phyloP scores from a whole-genome alignment of 2,329 filamentous ascomycete genomes.

The Neofusicoccum parvum region DNA sequence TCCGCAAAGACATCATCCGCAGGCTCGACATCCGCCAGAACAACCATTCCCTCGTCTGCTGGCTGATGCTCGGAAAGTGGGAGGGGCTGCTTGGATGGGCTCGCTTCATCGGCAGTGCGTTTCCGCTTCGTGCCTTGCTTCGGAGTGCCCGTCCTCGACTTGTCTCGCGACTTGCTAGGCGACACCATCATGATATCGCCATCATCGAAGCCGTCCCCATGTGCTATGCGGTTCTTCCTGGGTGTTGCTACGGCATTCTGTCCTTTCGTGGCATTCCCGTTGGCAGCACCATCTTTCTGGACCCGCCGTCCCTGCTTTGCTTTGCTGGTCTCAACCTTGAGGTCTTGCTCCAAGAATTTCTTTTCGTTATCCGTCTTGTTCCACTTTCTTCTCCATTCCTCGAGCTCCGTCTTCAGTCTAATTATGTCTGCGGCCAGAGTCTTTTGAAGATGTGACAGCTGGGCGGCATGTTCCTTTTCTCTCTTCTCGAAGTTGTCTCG shows the following conservation, averaged over 20 bases:
- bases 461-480: constrained; percentile 63
- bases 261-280: constrained; percentile 8
- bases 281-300: constrained; percentile 27
- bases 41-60: background rate
- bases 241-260: constrained; percentile 54
- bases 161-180: constrained; percentile 53
- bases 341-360: constrained; percentile 72
- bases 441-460: constrained; percentile 64
- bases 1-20: constrained; percentile 34
- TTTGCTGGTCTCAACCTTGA: constrained; percentile 61
- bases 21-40: background rate
- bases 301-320: constrained; percentile 43
- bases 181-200: constrained; percentile 60
- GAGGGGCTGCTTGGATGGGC: constrained; percentile 62
- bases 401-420: constrained; percentile 65
- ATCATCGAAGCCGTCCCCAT: constrained; percentile 77
- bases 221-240: constrained; percentile 61
- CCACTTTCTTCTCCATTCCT: constrained; percentile 66
- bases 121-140: constrained; percentile 70
- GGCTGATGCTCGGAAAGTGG: constrained; percentile 45
- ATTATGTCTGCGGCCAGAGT: constrained; percentile 65
- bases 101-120: constrained; percentile 61
- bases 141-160: constrained; percentile 59
- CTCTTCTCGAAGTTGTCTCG: constrained; percentile 68
- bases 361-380: constrained; percentile 69